Percentiles rank a stretch among this genome's conserved stretches.
Evolutionary conservation across 1,284 basidiomycete genomes (phyloP).

Genomic region (Puccinia horiana): DNA sequence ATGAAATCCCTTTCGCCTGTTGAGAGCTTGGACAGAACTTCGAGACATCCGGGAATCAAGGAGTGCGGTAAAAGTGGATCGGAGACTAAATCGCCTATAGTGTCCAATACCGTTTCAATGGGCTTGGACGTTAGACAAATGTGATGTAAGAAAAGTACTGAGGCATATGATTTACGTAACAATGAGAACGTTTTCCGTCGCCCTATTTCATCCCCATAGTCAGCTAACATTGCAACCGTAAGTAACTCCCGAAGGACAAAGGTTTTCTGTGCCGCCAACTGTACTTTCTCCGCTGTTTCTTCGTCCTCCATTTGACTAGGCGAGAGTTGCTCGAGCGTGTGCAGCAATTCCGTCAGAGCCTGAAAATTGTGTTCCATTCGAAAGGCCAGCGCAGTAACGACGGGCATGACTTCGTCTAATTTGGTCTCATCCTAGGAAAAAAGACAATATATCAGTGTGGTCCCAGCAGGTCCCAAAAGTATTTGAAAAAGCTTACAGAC

Average conservation of each 20-base stretch:
- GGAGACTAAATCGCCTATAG: slow-evolving; percentile 78
- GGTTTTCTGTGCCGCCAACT: slow-evolving; percentile 66
- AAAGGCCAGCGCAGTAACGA: slow-evolving; percentile 86
- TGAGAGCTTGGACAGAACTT: slow-evolving; percentile 80
- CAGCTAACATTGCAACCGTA: slow-evolving; percentile 76
- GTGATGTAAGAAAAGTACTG: background rate
- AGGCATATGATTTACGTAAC: slow-evolving; percentile 66
- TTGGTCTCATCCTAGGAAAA: slow-evolving; percentile 65
- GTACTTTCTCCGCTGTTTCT: slow-evolving; percentile 64
- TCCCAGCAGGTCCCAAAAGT: background rate
- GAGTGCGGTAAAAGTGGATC: slow-evolving; percentile 75
- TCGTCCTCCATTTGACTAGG: slow-evolving; percentile 62
- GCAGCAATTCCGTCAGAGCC: slow-evolving; percentile 60
- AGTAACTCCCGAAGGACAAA: slow-evolving; percentile 81
- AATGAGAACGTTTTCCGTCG: slow-evolving; percentile 86
- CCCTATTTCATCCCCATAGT: slow-evolving; percentile 94
- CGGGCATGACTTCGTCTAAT: slow-evolving; percentile 77
- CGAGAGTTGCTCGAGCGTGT: slow-evolving; percentile 64
- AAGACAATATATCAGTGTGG: background rate
- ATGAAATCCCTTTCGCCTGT: slow-evolving; percentile 87
- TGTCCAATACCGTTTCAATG: background rate
- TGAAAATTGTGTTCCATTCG: slow-evolving; percentile 74
- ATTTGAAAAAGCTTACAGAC: slow-evolving; percentile 59
- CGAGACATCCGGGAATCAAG: slow-evolving; percentile 78
- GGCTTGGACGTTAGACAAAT: slow-evolving; percentile 25